These are phyloP conservation scores for Seiridium unicorne DNA, from an alignment of 2,329 filamentous ascomycete genomes.

Conservation along the genomic window DNA sequence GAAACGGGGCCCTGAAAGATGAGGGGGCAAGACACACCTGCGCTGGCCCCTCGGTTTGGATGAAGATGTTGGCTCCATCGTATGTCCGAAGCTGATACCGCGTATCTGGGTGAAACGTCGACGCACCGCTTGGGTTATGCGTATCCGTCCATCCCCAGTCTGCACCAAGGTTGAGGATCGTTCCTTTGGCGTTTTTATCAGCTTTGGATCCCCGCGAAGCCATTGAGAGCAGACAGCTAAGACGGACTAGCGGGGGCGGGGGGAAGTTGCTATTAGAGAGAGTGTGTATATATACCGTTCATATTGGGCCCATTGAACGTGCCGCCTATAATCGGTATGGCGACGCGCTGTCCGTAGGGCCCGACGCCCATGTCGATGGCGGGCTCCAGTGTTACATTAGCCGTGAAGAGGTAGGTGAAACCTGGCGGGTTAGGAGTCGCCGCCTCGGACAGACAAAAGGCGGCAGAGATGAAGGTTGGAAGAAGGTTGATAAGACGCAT, in stretches of 20 bases:
- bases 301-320: slow-evolving; percentile 24
- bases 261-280: not conserved
- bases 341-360: slow-evolving; percentile 19
- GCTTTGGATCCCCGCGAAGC: not conserved
- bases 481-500: not conserved
- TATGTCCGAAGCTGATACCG: slow-evolving; percentile 27
- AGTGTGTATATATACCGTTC: not conserved
- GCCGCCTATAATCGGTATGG: slow-evolving; percentile 26
- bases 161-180: slow-evolving; percentile 25
- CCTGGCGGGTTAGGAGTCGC: slow-evolving; percentile 15
- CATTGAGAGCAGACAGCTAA: too few species aligned
- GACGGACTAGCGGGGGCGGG: not conserved
- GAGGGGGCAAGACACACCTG: slow-evolving; percentile 8
- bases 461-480: not conserved
- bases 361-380: slow-evolving; percentile 20
- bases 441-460: not conserved
- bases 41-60: slow-evolving; percentile 25
- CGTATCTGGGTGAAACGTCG: slow-evolving; percentile 25
- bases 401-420: slow-evolving; percentile 24
- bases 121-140: not conserved
- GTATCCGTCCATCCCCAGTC: slow-evolving; percentile 26
- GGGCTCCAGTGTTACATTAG: slow-evolving; percentile 23
- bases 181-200: slow-evolving; percentile 13
- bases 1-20: not conserved
- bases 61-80: slow-evolving; percentile 28